Conservation (phyloP, 2,329 filamentous ascomycete genomes). For the Sporothrix variecibatus region DNA sequence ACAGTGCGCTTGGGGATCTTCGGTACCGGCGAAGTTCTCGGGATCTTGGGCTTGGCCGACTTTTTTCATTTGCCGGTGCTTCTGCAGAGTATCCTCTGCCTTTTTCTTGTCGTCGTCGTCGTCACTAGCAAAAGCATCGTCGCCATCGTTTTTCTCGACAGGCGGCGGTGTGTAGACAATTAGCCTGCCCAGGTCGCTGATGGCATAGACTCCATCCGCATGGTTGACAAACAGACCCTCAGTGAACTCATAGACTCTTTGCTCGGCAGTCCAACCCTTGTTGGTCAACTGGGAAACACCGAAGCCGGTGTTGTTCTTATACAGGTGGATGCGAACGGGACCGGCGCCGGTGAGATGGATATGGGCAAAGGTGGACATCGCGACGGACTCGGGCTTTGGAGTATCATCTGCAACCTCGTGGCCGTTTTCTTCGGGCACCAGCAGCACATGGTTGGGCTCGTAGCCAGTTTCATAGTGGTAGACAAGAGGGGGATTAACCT, state of each 20-base stretch:
- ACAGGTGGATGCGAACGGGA: not conserved
- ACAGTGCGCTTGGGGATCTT: not conserved
- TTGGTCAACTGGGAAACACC: not conserved
- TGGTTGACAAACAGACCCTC: not conserved
- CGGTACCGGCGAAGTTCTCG: not conserved
- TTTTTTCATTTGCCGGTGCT: no score
- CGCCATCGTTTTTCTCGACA: not conserved
- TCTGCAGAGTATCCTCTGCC: no score
- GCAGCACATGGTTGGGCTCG: not conserved
- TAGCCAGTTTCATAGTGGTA: not conserved
- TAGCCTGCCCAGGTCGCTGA: not conserved
- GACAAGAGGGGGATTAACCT: not conserved
- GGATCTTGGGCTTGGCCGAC: no score
- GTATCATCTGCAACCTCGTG: not conserved
- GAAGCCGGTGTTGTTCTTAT: not conserved
- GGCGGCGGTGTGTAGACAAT: not conserved
- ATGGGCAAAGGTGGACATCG: not conserved
- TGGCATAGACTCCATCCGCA: not conserved
- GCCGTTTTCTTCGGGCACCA: not conserved
- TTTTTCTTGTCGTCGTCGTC: not conserved
- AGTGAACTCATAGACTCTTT: not conserved
- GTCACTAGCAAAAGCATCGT: not conserved
- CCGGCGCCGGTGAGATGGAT: not conserved
- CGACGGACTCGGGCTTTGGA: not conserved
- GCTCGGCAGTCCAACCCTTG: not conserved